Evolutionary conservation across 805 yeast species (phyloP).

Genomic region (Kregervanrija pseudodelftensis): DNA sequence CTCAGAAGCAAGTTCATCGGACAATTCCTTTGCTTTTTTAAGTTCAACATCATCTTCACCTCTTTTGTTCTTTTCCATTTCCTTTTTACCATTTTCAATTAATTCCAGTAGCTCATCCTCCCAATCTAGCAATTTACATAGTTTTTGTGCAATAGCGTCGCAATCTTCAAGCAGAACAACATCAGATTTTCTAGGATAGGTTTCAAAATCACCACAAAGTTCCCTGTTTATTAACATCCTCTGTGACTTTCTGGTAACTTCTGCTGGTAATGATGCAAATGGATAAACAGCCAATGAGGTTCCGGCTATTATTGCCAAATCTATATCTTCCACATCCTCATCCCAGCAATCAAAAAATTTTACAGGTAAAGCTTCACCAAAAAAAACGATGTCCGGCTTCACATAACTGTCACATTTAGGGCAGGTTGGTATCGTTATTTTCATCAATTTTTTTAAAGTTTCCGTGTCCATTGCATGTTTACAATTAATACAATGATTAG

Average conservation of each 20-base stretch:
- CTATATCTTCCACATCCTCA: constrained; percentile 41
- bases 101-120: constrained; percentile 40
- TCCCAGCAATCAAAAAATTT: constrained; percentile 68
- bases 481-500: constrained; percentile 79
- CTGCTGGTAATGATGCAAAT: constrained; percentile 76
- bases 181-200: constrained; percentile 52
- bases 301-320: constrained; percentile 83
- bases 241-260: constrained; percentile 38
- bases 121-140: constrained; percentile 64
- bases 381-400: constrained; percentile 91
- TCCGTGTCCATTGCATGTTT: constrained; percentile 41
- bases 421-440: constrained; percentile 46
- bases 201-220: constrained; percentile 63
- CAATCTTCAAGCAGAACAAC: constrained; percentile 54
- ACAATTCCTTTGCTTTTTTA: neutral
- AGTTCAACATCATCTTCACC: neutral
- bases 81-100: constrained; percentile 22
- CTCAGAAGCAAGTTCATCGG: constrained; percentile 6
- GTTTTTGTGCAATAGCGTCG: constrained; percentile 51
- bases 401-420: constrained; percentile 63
- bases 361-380: constrained; percentile 80
- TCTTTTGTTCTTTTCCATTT: constrained; percentile 6
- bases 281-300: constrained; percentile 88
- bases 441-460: constrained; percentile 32
- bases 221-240: constrained; percentile 74